phyloP scores from a whole-genome alignment of 192 early-diverging fungal genomes.

The Backusella psychrophila region DNA sequence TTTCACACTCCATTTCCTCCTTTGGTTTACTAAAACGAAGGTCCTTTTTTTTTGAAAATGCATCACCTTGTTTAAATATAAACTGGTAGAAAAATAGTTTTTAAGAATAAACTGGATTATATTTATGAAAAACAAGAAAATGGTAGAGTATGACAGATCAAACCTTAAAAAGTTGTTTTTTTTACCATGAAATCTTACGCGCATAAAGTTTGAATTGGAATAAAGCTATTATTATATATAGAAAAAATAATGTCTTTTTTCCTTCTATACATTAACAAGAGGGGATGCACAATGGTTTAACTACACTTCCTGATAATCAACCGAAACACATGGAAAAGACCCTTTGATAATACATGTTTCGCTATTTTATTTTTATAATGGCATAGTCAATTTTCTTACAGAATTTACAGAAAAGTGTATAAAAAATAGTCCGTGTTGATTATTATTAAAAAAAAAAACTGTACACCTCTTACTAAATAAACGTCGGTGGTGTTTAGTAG shows the following conservation, averaged over 20 bases:
- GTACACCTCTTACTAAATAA: background rate
- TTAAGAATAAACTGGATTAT: background rate
- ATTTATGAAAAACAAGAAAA: background rate
- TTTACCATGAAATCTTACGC: background rate
- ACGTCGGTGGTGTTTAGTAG: too few species aligned
- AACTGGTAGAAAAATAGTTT: background rate
- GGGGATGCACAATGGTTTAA: background rate
- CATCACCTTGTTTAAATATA: background rate
- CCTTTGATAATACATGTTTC: background rate
- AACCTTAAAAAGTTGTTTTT: background rate
- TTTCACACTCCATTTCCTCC: too few species aligned
- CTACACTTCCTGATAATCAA: background rate
- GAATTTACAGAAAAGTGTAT: background rate
- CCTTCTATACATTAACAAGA: background rate
- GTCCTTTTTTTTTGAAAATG: background rate
- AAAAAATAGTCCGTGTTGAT: background rate
- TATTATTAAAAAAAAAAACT: background rate
- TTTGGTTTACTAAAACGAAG: too few species aligned
- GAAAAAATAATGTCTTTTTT: background rate
- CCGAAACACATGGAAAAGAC: background rate
- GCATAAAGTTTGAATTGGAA: background rate
- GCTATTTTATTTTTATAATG: background rate
- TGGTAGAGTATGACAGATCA: background rate
- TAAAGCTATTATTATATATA: background rate
- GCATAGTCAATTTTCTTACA: background rate